Base-by-base conservation (phyloP, 2,329 filamentous ascomycete genomes). In the Aspergillus awamori region DNA sequence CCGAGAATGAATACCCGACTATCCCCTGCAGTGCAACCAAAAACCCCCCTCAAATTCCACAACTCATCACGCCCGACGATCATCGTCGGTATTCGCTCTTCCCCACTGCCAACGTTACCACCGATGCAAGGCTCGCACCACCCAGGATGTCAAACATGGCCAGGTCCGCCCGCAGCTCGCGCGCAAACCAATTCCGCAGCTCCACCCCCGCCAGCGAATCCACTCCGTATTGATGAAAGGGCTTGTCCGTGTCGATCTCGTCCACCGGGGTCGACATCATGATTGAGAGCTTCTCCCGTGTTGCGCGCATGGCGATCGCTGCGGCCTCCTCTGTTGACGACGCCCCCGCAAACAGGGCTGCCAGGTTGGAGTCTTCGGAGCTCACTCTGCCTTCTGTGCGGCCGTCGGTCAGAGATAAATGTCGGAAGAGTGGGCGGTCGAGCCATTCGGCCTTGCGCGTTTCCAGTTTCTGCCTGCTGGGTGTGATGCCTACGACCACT, bases 251-350 rank as follows among this genome's bases (percentile, higher is more conserved):
- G 15, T 74, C 71, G 13, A 77, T 63, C 3, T 78, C 74, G 3
- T 65, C 62, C n/a, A 65, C 60, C 4, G 70, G 57, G 1, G 77
- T 69, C 22, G 69, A 66, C 61, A 80, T 70, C n/a, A 74, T 72
- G 5, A 70, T 66, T 2, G 72, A 68, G 3, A 80, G 66, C 45
- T 75, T 77, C 4, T 56, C 57, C 0, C 63, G 63, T 3, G 78
- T 58, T 0, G 69, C 72, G 0, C 61, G 68, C 2, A 67, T 59
- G 0, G 57, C 47, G 8, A 55, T 56, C 8, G n/a, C 52, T 6
- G 53, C 30, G 4, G 54, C 54, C 11, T 63, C 63, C 2, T 28
- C 43, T n/a, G 41, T 22, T 1, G 60, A 55, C 30, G 33, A 17
- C 5, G 60, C 60, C 13, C 13, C 54, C 24, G 45, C 52, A 5